These are phyloP conservation scores for Jamesozyma spencerorum DNA, from an alignment of 805 yeast genomes.

Conservation along the genomic window DNA sequence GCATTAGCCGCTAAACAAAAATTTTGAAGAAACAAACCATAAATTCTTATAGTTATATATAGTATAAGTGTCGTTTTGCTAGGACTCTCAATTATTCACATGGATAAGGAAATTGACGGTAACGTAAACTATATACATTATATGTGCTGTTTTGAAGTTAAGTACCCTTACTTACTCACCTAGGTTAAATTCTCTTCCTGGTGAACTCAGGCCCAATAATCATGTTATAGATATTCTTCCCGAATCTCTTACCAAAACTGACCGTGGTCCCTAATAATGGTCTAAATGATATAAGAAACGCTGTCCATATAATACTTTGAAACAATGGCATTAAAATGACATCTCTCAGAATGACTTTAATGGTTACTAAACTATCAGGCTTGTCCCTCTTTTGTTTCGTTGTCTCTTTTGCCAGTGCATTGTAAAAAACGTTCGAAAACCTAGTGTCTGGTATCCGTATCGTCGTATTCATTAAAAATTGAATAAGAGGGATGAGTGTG, in stretches of 20 bases:
- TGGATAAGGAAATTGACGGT: too few relatives aligned
- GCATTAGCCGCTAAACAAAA: too few relatives aligned
- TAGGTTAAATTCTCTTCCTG: too few relatives aligned
- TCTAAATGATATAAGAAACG: constrained; percentile 30
- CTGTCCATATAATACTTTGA: constrained; percentile 43
- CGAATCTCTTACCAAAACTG: background rate
- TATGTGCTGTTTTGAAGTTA: too few relatives aligned
- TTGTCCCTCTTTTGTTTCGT: constrained; percentile 11
- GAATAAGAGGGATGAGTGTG: too few relatives aligned
- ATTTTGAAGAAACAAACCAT: too few relatives aligned
- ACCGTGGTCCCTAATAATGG: constrained; percentile 28
- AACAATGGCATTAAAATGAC: constrained; percentile 45
- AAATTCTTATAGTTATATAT: too few relatives aligned
- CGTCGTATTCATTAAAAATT: background rate
- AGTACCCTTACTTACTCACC: too few relatives aligned
- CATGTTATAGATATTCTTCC: background rate
- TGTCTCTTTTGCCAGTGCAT: constrained; percentile 28
- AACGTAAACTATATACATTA: too few relatives aligned
- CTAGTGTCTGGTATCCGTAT: constrained; percentile 53
- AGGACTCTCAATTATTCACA: too few relatives aligned
- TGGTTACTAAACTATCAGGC: constrained; percentile 11
- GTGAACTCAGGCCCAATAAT: constrained; percentile 1
- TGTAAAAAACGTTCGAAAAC: constrained; percentile 52
- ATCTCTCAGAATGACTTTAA: constrained; percentile 42
- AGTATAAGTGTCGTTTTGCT: too few relatives aligned